A percentile compares a stretch with the other conserved stretches of the same genome.
phyloP scores from a whole-genome alignment of 129 eudicot species.

The Escallonia herrerae region DNA sequence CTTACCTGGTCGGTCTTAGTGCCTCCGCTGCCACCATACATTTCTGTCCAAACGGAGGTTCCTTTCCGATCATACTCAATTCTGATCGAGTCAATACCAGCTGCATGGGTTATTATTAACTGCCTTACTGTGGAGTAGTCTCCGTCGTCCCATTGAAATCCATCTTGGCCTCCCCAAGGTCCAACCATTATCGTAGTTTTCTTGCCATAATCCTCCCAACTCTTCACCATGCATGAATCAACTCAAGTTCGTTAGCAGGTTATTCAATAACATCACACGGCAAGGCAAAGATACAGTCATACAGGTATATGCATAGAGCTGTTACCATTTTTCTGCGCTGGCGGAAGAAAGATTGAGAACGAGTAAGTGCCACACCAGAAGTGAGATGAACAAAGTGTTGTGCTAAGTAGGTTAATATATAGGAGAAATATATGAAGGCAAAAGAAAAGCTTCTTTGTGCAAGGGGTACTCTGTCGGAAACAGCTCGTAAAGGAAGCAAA shows the following conservation, averaged over 20 bases:
- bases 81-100: slow-evolving; percentile 45
- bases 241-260: neutral
- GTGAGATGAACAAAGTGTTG: neutral
- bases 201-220: slow-evolving; percentile 25
- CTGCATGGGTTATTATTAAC: slow-evolving; percentile 44
- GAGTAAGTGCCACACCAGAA: no score
- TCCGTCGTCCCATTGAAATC: slow-evolving; percentile 62
- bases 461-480: neutral
- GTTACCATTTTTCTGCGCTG: neutral
- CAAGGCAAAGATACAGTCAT: neutral
- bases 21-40: slow-evolving; percentile 57
- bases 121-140: slow-evolving; percentile 34
- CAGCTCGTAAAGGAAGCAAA: slow-evolving; percentile 6
- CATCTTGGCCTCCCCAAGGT: slow-evolving; percentile 65
- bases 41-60: slow-evolving; percentile 38
- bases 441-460: neutral
- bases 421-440: neutral
- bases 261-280: neutral
- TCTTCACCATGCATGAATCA: slow-evolving; percentile 10
- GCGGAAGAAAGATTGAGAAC: neutral
- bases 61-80: slow-evolving; percentile 47
- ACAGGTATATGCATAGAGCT: neutral
- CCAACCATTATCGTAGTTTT: slow-evolving; percentile 25
- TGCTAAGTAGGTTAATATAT: neutral
- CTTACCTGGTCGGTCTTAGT: slow-evolving; percentile 33